phyloP scores from a whole-genome alignment of 257 asterid species.

The Solanum lignicaule region DNA sequence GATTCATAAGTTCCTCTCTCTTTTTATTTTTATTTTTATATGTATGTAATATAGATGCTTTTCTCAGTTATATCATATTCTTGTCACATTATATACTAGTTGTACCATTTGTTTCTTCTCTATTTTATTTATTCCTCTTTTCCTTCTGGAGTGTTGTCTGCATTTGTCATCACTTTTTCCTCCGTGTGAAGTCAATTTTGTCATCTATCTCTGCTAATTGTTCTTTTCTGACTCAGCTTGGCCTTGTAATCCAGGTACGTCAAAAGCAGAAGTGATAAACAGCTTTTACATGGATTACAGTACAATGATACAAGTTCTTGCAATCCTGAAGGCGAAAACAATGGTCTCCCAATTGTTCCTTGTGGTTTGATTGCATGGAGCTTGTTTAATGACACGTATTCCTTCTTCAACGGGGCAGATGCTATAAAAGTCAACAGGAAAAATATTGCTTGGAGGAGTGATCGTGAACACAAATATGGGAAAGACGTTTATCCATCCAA shows the following conservation, averaged over 20 bases:
- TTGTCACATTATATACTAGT: not conserved
- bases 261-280: conserved; percentile 64
- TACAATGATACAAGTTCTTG: conserved; percentile 42
- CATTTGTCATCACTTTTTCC: not conserved
- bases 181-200: not conserved
- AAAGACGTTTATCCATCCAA: conserved; percentile 58
- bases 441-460: conserved; percentile 76
- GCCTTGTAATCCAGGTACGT: conserved; percentile 41
- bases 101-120: not conserved
- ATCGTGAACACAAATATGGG: conserved; percentile 71
- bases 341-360: conserved; percentile 65
- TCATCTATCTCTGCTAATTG: not conserved
- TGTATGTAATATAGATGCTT: not conserved
- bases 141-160: not conserved
- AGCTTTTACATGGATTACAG: conserved; percentile 45
- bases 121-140: not conserved
- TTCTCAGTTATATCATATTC: not conserved
- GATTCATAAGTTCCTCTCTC: not conserved
- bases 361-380: conserved; percentile 86
- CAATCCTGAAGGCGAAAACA: conserved; percentile 41
- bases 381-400: conserved; percentile 61
- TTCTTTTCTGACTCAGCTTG: conserved; percentile 3
- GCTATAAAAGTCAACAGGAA: conserved; percentile 45
- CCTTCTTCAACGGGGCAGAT: conserved; percentile 44
- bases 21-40: not conserved